These are phyloP conservation scores for Pharus latifolius DNA, from an alignment of 176 grass and related monocot genomes.

Conservation along the genomic window DNA sequence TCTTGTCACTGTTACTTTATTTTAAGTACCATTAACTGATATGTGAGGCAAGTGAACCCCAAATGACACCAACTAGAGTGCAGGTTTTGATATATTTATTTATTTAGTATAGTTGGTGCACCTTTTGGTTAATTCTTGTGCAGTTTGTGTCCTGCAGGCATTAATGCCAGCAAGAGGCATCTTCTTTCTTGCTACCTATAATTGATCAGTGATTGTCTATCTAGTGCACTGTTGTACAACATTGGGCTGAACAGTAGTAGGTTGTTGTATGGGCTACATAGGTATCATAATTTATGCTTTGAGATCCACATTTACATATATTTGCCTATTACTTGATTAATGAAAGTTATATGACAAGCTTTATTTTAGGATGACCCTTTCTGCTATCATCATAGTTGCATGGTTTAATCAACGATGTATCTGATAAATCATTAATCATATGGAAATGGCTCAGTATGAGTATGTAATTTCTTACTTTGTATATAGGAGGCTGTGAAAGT, in stretches of 20 bases:
- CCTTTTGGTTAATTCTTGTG: not conserved
- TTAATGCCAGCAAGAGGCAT: conserved; percentile 19
- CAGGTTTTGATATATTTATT: not conserved
- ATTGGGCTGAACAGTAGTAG: conserved; percentile 18
- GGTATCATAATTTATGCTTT: conserved; percentile 24
- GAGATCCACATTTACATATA: conserved; percentile 3
- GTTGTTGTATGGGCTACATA: conserved; percentile 15
- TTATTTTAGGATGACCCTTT: conserved; percentile 11
- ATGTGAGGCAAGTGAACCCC: not conserved
- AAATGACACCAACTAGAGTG: not conserved
- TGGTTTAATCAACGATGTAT: not conserved
- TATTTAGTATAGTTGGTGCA: not conserved
- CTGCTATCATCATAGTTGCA: conserved; percentile 11
- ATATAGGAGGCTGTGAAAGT: not conserved
- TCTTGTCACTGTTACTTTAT: not conserved
- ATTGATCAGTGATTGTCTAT: conserved; percentile 38
- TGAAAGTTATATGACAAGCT: not conserved
- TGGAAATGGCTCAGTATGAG: not conserved
- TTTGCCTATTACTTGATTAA: not conserved
- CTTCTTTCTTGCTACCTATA: conserved; percentile 14
- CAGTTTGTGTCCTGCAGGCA: not conserved
- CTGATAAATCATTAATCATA: not conserved
- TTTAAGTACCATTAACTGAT: not conserved
- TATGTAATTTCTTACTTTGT: not conserved
- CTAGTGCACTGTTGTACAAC: conserved; percentile 16